Conservation (phyloP, 2,329 filamentous ascomycete genomes). For the Nigrospora oryzae region DNA sequence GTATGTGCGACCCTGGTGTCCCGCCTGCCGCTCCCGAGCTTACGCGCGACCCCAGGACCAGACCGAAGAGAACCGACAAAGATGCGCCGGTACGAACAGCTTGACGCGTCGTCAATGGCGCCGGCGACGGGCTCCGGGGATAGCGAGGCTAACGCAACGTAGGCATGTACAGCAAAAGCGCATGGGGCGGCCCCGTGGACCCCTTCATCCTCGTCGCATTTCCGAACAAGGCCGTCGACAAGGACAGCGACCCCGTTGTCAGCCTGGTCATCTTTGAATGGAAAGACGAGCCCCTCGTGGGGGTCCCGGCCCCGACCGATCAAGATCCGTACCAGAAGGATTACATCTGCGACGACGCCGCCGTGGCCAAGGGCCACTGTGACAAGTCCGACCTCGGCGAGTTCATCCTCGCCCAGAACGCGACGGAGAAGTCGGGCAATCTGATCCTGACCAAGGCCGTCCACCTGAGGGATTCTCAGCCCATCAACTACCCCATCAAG, state of each 20-base stretch:
- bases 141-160: slow-evolving; percentile 17
- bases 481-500: slow-evolving; percentile 74
- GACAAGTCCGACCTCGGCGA: slow-evolving; percentile 70
- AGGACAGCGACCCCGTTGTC: slow-evolving; percentile 63
- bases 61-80: slow-evolving; percentile 66
- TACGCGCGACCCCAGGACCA: slow-evolving; percentile 50
- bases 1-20: slow-evolving; percentile 26
- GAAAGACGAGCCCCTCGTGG: slow-evolving; percentile 74
- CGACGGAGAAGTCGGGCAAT: slow-evolving; percentile 60
- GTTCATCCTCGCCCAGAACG: slow-evolving; percentile 74
- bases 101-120: too few relatives aligned
- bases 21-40: slow-evolving; percentile 4
- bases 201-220: slow-evolving; percentile 87
- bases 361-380: slow-evolving; percentile 63
- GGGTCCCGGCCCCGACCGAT: slow-evolving; percentile 51
- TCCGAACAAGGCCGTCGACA: slow-evolving; percentile 47
- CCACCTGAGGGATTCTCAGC: slow-evolving; percentile 65
- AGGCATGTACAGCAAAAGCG: slow-evolving; percentile 88
- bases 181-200: slow-evolving; percentile 82
- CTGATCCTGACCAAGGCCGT: slow-evolving; percentile 73
- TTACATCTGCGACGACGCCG: slow-evolving; percentile 65
- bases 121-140: background rate
- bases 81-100: slow-evolving; percentile 53
- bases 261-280: slow-evolving; percentile 92
- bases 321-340: slow-evolving; percentile 18